Conservation (phyloP, 2,329 filamentous ascomycete genomes). For the Fusarium burgessii region DNA sequence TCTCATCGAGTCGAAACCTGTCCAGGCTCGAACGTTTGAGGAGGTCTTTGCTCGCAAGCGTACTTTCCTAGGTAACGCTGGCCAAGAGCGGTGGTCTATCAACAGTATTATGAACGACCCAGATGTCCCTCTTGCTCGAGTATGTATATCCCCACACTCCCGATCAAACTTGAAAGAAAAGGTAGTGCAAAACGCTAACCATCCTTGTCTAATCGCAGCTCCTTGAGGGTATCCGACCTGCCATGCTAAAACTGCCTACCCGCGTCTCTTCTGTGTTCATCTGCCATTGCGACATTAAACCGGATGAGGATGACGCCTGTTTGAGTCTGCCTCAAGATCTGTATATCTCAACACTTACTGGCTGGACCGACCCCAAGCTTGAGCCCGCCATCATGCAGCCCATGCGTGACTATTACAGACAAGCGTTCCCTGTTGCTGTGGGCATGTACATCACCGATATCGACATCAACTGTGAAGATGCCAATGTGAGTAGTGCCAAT, state of each 20-base stretch:
- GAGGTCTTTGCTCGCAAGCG: background rate
- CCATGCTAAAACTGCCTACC: slow-evolving; percentile 6
- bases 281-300: slow-evolving; percentile 1
- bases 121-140: background rate
- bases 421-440: slow-evolving; percentile 1
- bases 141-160: background rate
- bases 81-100: slow-evolving; percentile 1
- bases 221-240: slow-evolving; percentile 7
- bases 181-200: background rate
- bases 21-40: slow-evolving; percentile 1
- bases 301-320: slow-evolving; percentile 4
- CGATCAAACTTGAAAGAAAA: background rate
- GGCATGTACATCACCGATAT: slow-evolving; percentile 18
- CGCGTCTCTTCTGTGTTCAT: slow-evolving; percentile 11
- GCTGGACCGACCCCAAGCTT: slow-evolving; percentile 16
- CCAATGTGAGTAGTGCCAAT: background rate
- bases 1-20: background rate
- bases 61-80: background rate
- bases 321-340: slow-evolving; percentile 18
- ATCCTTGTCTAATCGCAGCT: background rate
- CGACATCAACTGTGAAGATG: slow-evolving; percentile 2
- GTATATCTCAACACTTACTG: slow-evolving; percentile 17
- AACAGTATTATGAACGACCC: slow-evolving; percentile 9
- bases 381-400: background rate
- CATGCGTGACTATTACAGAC: slow-evolving; percentile 5